Evolutionary conservation across 441 rosid species (phyloP).

Genomic region (Eruca vesicaria): DNA sequence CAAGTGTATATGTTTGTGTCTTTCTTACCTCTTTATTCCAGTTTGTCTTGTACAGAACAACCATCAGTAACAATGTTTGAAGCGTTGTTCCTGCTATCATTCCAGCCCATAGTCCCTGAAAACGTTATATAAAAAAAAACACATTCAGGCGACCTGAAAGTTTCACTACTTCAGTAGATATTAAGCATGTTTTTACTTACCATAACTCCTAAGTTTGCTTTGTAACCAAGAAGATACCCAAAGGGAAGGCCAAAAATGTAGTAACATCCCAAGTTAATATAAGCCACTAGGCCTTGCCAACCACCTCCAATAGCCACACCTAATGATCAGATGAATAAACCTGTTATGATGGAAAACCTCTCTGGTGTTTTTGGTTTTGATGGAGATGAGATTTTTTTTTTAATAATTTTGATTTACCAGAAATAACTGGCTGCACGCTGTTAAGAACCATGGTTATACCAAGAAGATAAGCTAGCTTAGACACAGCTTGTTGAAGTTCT

Average conservation of each 20-base stretch:
- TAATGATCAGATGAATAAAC: conserved; percentile 8
- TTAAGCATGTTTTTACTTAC: conserved; percentile 35
- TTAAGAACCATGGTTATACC: conserved; percentile 77
- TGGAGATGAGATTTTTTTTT: neutral
- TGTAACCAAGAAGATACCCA: conserved; percentile 68
- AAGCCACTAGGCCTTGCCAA: conserved; percentile 87
- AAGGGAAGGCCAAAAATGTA: conserved; percentile 76
- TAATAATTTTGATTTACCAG: conserved; percentile 35
- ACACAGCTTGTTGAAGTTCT: conserved; percentile 45
- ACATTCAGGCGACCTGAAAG: neutral
- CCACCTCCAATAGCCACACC: conserved; percentile 94
- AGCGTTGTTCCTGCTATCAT: conserved; percentile 74
- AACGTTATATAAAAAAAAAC: neutral
- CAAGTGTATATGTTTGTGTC: neutral
- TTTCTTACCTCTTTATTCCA: conserved; percentile 78
- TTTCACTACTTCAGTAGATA: neutral
- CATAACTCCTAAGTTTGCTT: conserved; percentile 60
- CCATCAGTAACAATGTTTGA: conserved; percentile 62
- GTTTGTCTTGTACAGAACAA: conserved; percentile 63
- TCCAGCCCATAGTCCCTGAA: conserved; percentile 78
- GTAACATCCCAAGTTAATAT: conserved; percentile 69
- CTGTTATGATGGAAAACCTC: neutral
- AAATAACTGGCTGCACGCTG: conserved; percentile 78
- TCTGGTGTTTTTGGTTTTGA: neutral
- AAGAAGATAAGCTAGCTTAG: conserved; percentile 67